Conservation (phyloP, 176 grass and related monocot genomes). For the Bothriochloa decipiens region DNA sequence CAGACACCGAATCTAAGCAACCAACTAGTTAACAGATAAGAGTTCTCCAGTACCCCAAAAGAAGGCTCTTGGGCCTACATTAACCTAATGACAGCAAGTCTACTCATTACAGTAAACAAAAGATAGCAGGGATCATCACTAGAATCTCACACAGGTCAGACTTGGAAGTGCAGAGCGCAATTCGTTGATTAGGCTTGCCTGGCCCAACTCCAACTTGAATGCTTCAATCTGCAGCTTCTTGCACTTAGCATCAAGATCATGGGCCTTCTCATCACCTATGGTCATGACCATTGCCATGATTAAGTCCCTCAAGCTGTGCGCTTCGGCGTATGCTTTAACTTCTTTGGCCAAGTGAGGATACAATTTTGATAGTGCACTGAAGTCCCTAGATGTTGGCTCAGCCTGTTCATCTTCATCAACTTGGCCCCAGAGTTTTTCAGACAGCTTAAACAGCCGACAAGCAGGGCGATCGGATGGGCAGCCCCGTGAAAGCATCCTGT, state of each 20-base stretch:
- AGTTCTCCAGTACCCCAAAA: background rate
- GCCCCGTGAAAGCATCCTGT: background rate
- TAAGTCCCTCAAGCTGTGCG: background rate
- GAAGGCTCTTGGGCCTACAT: no score
- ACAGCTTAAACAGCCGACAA: background rate
- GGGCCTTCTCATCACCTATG: conserved; percentile 1
- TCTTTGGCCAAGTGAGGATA: conserved; percentile 15
- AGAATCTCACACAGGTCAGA: background rate
- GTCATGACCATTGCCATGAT: background rate
- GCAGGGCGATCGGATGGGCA: background rate
- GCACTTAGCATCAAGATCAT: conserved; percentile 9
- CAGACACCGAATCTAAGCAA: background rate
- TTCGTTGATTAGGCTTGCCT: background rate
- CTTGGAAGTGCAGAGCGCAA: background rate
- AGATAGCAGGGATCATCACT: background rate
- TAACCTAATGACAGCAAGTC: background rate
- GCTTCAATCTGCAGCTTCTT: background rate
- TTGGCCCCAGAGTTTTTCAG: background rate
- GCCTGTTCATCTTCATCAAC: background rate
- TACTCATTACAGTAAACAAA: background rate
- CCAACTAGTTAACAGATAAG: background rate
- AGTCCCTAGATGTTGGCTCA: background rate
- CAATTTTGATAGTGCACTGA: background rate
- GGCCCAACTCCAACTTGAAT: conserved; percentile 6
- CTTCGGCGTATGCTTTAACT: background rate